Percentiles rank a stretch among this genome's conserved stretches.
Evolutionary conservation across 2,329 filamentous ascomycete species (phyloP).

Genomic region (Chrysosphaeria jannelii): DNA sequence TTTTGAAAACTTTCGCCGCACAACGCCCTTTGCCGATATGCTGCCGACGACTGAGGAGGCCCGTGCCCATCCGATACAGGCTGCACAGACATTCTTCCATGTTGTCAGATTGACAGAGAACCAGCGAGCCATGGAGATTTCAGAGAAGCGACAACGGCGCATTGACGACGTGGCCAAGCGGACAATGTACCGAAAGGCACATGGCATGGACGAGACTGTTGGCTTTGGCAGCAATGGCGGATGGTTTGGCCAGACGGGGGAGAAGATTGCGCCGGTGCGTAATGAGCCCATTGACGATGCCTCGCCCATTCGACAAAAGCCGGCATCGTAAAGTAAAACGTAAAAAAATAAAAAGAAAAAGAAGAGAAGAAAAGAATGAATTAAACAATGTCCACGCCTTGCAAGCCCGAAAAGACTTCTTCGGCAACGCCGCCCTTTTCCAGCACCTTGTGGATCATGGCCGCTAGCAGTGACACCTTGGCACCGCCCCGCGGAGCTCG

Average conservation of each 20-base stretch:
- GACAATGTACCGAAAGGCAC: constrained; percentile 55
- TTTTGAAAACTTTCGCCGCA: constrained; percentile 46
- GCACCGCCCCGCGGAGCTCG: constrained; percentile 59
- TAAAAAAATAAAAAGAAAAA: constrained; percentile 1
- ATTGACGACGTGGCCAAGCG: constrained; percentile 75
- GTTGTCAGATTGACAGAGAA: constrained; percentile 51
- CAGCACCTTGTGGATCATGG: constrained; percentile 48
- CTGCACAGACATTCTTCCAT: constrained; percentile 30
- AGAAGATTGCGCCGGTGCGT: constrained; percentile 3
- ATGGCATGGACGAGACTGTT: constrained; percentile 41
- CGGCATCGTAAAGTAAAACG: background rate
- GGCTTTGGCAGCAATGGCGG: constrained; percentile 11
- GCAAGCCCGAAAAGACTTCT: constrained; percentile 58
- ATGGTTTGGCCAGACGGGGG: constrained; percentile 5
- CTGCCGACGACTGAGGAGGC: constrained; percentile 42
- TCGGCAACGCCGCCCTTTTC: constrained; percentile 54
- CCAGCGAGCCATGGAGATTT: constrained; percentile 35
- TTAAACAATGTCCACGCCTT: constrained; percentile 37
- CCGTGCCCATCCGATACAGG: constrained; percentile 36
- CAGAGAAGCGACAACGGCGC: constrained; percentile 39
- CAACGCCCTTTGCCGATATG: constrained; percentile 52
- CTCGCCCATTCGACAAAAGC: constrained; percentile 4
- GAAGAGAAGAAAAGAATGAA: constrained; percentile 2
- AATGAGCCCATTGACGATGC: constrained; percentile 11
- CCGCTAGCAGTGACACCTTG: constrained; percentile 38